Base-by-base conservation (phyloP, 164 flowering plant genomes). In the Santalum album region DNA sequence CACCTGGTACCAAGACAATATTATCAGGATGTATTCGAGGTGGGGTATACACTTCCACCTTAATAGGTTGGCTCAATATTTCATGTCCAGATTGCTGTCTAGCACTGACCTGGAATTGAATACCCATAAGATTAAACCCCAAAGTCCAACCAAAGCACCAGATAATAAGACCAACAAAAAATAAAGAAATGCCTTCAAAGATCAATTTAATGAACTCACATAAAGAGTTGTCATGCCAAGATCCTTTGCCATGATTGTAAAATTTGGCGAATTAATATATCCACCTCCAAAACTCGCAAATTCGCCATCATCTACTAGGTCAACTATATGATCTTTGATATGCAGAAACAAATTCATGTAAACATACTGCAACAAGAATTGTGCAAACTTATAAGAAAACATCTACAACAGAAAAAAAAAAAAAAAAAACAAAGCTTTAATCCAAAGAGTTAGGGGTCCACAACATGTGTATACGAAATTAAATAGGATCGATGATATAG, bases 11-110 rank as follows among this genome's bases (percentile, higher is more conserved):
- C 53, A 92, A 81, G 65, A 76, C 83, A 55, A 92, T 74, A 49
- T 77, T 70, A 24, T 58, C 62, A 14, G 98, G 98, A 54, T 76
- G 77, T 49, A 92, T 67, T 47, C 56, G 70, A 27, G 84, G 90
- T 19, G 85, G 84, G 43, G 82, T 81, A 76, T 86, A 92, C 18
- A 92, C 94, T 78, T 92, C 96, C 54, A 89, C 76, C 68, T 69
- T 75, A 38, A 92, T 65, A 27, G 61, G 63, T 66, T 81, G 77
- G 58, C 95, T 92, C 45, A 64, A 36, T 45, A 92, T 70, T 71
- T 86, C 89, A 68, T 61, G 72, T 54, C 98, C 96, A 59, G 89
- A 81, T 50, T 67, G 82, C 57, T 72, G 89, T 55, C 64, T 69
- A 60, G 83, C 78, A 69, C 84, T 80, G 57, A 85, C 90, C 96